Evolutionary conservation across 108 stramenopile genomes (phyloP), one percentile per base, ranked within the genome.

Genomic region (Conticribra guillardii): DNA sequence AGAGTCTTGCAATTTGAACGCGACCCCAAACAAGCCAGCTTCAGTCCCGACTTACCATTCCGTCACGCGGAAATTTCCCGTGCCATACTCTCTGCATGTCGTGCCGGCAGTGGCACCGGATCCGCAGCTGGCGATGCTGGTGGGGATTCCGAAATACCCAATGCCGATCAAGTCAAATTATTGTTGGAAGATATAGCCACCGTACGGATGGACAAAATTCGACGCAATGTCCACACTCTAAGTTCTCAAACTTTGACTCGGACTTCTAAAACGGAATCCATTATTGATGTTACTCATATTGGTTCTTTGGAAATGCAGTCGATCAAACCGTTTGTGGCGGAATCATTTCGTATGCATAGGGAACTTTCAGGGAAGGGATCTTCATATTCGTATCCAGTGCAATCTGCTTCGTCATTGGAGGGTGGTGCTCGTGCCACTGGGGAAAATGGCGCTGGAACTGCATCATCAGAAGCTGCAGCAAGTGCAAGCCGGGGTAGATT

Each of bases 161-260:
- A 79, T 24, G 74, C 75, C 47, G 79, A 85, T 30, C 56, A 69
- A 4, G 51, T 84, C 21, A 68, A 78, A 46, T 45, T 90, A 4
- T 33, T 92, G 15, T 58, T 91, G 61, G 81, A 91, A 55, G 93
- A 95, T 69, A 73, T 95, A 53, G 69, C 69, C 15, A 60, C 77
- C 5, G 83, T 95, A 2, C 73, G 93, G 41, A 72, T 81, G 54
- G 93, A 92, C 56, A 91, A 92, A 57, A 75, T 95, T 71, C 87
- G 90, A 59, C 60, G 54, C 8, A 87, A 92, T 55, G 84, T 95
- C 41, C 93, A 91, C 60, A 73, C 73, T 18, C 54, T 92, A 51
- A 80, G 81, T 60, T 57, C 73, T 33, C 69, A 72, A 34, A 73
- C 71, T 8, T 73, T 89, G 60, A 60, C 33, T 0, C 53, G 48